Evolutionary conservation across 495 filamentous ascomycete genomes (phyloP), one percentile per base, ranked within the genome.

Genomic region (Hypoxylon rickii): DNA sequence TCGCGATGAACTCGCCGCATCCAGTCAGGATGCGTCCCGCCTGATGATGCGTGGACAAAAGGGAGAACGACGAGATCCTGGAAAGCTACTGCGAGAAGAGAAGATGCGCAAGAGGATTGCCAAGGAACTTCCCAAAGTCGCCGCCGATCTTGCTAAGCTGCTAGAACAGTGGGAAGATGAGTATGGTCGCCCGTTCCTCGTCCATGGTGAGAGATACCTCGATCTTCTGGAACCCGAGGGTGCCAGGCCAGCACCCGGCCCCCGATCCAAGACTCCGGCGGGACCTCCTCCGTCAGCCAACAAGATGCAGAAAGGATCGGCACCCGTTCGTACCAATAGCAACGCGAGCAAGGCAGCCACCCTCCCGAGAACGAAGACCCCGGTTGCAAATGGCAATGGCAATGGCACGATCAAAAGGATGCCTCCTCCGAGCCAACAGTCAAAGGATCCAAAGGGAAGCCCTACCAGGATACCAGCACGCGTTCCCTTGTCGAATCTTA

Each of bases 41-140:
- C 78, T 99, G 11, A 89, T 97, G 85, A 81, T 82, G 53, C 88
- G 92, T 32, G 92, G 92, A 2, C 84, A 86, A 48, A 96, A 93
- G 73, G 89, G 91, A 42, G 91, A 96, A 70, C 86, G 84, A 64
- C 88, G 94, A 62, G 94, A 99, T 70, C 94, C 94, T 0, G 92
- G 90, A 20, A 90, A 95, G 70, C 78, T 99, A n/a, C 76, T 99
- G 21, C 82, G 94, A 18, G 94, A 99, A 67, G 94, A 99, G 75
- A 97, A 96, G 79, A 94, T 96, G 90, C 83, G 94, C 33, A 99
- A 97, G 81, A 79, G 92, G 19, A 96, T 97, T 51, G 79, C 90
- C 12, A 97, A 97, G 72, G 94, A 99, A 58, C 78, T 99, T 36
- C 94, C 94, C 4, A 97, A 94, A 71, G 78, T 99, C 12, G 88